Percentiles rank a stretch among this genome's conserved stretches.
Evolutionary conservation across 2,329 filamentous ascomycete genomes (phyloP).

Genomic region (Achaetomium macrosporum): DNA sequence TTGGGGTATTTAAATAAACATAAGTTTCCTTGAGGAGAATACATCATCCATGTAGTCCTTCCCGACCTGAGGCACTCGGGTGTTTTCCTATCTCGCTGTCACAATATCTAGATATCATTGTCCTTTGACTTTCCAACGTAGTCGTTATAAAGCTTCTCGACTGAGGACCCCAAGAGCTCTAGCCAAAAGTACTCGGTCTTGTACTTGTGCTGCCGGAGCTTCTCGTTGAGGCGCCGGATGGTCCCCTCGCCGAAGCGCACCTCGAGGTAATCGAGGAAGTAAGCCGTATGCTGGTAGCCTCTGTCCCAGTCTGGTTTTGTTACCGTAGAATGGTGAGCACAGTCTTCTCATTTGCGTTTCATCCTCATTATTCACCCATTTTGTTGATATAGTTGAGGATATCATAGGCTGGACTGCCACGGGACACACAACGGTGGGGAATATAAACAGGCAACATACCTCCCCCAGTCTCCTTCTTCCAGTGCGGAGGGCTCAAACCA

Average conservation of each 20-base stretch:
- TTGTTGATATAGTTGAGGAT: too few species aligned
- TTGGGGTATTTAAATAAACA: too few species aligned
- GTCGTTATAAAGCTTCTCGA: constrained; percentile 67
- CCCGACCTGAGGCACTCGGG: too few species aligned
- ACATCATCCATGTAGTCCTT: constrained; percentile 1
- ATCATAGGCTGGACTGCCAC: too few species aligned
- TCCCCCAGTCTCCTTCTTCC: constrained; percentile 52
- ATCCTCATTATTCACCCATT: too few species aligned
- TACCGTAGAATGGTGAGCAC: neutral
- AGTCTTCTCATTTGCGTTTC: too few species aligned
- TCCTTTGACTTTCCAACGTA: constrained; percentile 43
- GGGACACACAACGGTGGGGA: neutral
- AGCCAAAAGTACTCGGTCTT: constrained; percentile 62
- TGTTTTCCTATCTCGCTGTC: too few species aligned
- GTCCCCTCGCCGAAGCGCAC: constrained; percentile 53
- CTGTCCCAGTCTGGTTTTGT: constrained; percentile 63
- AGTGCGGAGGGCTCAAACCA: constrained; percentile 72
- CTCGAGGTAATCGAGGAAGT: constrained; percentile 85
- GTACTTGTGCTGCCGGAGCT: constrained; percentile 57
- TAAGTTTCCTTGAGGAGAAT: neutral
- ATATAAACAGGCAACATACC: constrained; percentile 12
- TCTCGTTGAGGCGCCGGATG: constrained; percentile 60
- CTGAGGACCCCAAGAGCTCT: constrained; percentile 57
- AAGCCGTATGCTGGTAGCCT: constrained; percentile 87
- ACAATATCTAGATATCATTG: neutral